Percentiles rank a stretch among this genome's conserved stretches.
These are phyloP conservation scores for Xylariomycetidae sp. DNA, from an alignment of 2,329 filamentous ascomycete species.

Conservation along the genomic window DNA sequence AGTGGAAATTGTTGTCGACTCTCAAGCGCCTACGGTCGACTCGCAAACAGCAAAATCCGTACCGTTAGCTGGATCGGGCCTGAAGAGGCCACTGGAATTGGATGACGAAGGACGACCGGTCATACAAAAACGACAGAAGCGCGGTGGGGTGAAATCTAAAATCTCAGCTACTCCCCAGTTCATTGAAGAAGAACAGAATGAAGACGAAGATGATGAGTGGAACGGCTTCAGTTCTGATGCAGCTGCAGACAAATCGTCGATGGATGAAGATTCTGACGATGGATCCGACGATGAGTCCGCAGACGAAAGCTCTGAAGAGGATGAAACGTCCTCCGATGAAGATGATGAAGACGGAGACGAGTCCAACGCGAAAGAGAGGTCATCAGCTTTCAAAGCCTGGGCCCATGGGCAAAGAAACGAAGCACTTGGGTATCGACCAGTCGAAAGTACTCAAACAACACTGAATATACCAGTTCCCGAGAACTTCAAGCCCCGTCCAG, in stretches of 20 bases:
- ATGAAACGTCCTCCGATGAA: conserved; percentile 27
- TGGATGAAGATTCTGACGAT: no score
- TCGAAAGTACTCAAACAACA: conserved; percentile 34
- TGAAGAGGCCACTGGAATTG: conserved; percentile 80
- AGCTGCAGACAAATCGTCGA: conserved; percentile 18
- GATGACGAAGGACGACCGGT: conserved; percentile 75
- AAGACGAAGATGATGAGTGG: conserved; percentile 47
- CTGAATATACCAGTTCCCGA: conserved; percentile 49
- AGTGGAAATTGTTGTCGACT: no score
- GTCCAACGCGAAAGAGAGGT: conserved; percentile 32
- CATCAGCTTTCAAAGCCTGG: conserved; percentile 86
- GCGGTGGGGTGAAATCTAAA: conserved; percentile 55
- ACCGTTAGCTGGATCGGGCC: conserved; percentile 66
- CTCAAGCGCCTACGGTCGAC: no score
- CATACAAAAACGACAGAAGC: conserved; percentile 74
- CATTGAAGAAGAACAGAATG: conserved; percentile 4
- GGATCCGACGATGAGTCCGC: conserved; percentile 21
- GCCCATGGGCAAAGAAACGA: conserved; percentile 81
- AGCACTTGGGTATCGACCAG: conserved; percentile 60
- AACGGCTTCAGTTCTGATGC: conserved; percentile 53
- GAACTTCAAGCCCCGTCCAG: conserved; percentile 60
- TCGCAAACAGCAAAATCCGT: no score
- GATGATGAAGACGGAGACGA: conserved; percentile 25
- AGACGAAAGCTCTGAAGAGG: conserved; percentile 24
- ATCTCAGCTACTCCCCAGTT: conserved; percentile 32